phyloP scores from a whole-genome alignment of 139 green algal species.

The Micromonas pusilla region DNA sequence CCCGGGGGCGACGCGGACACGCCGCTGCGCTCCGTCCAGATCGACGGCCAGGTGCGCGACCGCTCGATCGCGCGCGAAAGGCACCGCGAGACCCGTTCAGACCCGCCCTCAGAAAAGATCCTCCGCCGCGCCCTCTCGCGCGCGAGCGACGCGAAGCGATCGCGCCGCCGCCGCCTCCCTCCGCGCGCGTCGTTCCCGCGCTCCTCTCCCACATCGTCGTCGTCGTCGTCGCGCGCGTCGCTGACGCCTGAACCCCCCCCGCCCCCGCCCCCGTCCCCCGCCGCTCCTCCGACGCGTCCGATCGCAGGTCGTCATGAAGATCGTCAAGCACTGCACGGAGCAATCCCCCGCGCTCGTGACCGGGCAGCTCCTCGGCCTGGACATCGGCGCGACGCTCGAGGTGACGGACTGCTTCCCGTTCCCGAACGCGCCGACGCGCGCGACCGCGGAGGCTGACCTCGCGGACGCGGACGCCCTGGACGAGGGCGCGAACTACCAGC shows the following conservation, averaged over 20 bases:
- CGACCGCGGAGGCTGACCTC: not conserved
- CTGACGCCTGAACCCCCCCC: too few relatives aligned
- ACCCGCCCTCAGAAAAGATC: too few relatives aligned
- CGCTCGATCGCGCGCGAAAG: too few relatives aligned
- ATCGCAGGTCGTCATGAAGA: constrained; percentile 77
- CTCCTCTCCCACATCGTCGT: too few relatives aligned
- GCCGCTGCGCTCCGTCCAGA: not conserved
- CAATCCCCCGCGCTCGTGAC: constrained; percentile 71
- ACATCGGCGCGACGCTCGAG: constrained; percentile 89
- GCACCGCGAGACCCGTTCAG: too few relatives aligned
- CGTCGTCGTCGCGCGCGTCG: too few relatives aligned
- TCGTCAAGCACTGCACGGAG: constrained; percentile 90
- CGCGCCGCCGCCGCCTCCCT: too few relatives aligned
- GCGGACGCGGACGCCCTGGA: constrained; percentile 38
- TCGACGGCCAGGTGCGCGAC: not conserved
- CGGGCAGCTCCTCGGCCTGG: constrained; percentile 92
- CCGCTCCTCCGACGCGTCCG: too few relatives aligned
- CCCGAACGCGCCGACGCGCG: constrained; percentile 39
- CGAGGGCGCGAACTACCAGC: constrained; percentile 84
- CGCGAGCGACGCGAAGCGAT: too few relatives aligned
- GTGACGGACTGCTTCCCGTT: constrained; percentile 98
- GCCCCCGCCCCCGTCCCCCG: too few relatives aligned
- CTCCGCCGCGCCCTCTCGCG: too few relatives aligned
- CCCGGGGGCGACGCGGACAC: not conserved
- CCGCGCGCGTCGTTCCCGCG: too few relatives aligned